Conservation (phyloP, 78 protist genomes). For the Dictyostelium capitatum region DNA sequence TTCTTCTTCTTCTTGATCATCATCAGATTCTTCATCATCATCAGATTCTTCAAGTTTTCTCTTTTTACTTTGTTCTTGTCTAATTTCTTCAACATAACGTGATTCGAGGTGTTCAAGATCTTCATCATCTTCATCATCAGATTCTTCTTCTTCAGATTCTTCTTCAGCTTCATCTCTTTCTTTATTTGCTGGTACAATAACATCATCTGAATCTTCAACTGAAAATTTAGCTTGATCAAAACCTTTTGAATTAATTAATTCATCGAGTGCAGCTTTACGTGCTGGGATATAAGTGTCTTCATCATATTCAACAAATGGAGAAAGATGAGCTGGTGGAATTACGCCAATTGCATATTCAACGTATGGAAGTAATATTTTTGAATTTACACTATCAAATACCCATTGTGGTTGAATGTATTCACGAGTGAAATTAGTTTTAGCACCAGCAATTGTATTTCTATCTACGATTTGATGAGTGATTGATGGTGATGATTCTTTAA, state of each 20-base stretch:
- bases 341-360: conserved; percentile 78
- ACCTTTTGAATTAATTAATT: conserved; percentile 57
- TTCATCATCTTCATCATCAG: conserved; percentile 58
- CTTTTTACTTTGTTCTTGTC: conserved; percentile 1
- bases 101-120: conserved; percentile 38
- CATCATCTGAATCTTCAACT: background rate
- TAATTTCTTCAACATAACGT: conserved; percentile 42
- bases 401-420: conserved; percentile 98
- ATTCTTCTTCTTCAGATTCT: conserved; percentile 46
- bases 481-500: conserved; percentile 24
- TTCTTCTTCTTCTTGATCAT: conserved; percentile 5
- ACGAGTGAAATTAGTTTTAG: conserved; percentile 16
- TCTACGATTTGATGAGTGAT: conserved; percentile 90
- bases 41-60: conserved; percentile 22
- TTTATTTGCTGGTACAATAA: background rate
- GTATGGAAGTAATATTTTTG: conserved; percentile 64
- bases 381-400: conserved; percentile 96
- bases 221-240: conserved; percentile 6
- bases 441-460: background rate
- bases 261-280: conserved; percentile 57
- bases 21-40: conserved; percentile 13
- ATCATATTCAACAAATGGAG: conserved; percentile 93
- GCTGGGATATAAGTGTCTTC: conserved; percentile 72
- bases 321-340: conserved; percentile 96
- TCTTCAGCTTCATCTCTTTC: background rate